phyloP scores from a whole-genome alignment of 2,329 filamentous ascomycete species.

The Pseudocercospora macadamiae region DNA sequence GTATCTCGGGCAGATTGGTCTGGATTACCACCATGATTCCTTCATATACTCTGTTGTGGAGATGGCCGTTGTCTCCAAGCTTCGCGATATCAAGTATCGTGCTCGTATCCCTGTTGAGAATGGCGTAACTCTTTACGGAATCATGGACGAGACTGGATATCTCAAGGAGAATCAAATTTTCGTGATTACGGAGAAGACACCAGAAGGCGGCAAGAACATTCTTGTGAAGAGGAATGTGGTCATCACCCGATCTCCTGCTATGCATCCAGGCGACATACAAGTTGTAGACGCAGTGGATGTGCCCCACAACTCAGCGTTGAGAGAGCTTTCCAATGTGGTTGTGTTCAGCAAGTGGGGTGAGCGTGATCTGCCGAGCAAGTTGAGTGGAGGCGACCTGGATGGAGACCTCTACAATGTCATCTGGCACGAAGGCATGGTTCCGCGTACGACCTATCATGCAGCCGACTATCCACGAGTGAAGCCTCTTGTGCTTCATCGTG shows the following conservation, averaged over 20 bases:
- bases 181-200: slow-evolving; percentile 57
- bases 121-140: slow-evolving; percentile 76
- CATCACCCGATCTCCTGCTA: slow-evolving; percentile 76
- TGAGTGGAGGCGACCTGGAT: slow-evolving; percentile 82
- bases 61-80: slow-evolving; percentile 67
- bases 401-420: slow-evolving; percentile 83
- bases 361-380: slow-evolving; percentile 75
- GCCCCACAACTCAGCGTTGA: slow-evolving; percentile 63
- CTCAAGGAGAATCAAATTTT: slow-evolving; percentile 71
- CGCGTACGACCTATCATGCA: slow-evolving; percentile 52
- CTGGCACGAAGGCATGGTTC: slow-evolving; percentile 63
- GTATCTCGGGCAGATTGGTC: slow-evolving; percentile 57
- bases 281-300: slow-evolving; percentile 61
- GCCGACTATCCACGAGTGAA: slow-evolving; percentile 69
- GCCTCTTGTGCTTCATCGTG: slow-evolving; percentile 62
- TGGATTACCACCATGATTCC: slow-evolving; percentile 67
- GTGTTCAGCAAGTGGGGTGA: slow-evolving; percentile 72
- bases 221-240: slow-evolving; percentile 54
- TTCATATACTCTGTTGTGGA: slow-evolving; percentile 75
- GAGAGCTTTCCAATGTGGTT: slow-evolving; percentile 69
- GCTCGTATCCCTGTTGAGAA: slow-evolving; percentile 71
- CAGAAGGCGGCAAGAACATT: slow-evolving; percentile 30
- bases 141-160: slow-evolving; percentile 79
- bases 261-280: slow-evolving; percentile 82
- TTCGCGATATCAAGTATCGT: slow-evolving; percentile 73